Conservation (phyloP, 805 yeast genomes). For the Yamadazyma sp. region DNA sequence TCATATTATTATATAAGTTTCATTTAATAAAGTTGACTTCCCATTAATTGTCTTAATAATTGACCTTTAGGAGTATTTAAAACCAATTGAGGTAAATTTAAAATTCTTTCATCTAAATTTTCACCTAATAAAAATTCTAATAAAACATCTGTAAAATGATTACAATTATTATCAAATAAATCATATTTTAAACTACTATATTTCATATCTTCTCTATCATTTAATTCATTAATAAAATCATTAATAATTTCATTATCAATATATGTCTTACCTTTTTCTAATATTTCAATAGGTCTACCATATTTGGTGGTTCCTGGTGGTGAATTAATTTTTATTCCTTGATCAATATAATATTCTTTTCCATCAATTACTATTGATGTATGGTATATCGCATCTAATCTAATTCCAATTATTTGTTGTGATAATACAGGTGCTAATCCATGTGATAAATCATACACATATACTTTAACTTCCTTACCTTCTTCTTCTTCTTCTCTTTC, state of each 20-base stretch:
- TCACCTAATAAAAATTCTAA: conserved; percentile 57
- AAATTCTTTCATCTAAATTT: conserved; percentile 51
- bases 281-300: conserved; percentile 52
- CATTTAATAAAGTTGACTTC: conserved; percentile 7
- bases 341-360: conserved; percentile 58
- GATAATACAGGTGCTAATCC: conserved; percentile 57
- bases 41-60: conserved; percentile 28
- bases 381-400: conserved; percentile 64
- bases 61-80: conserved; percentile 38
- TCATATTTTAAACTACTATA: conserved; percentile 50
- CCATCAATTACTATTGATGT: conserved; percentile 54
- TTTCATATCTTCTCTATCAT: conserved; percentile 32
- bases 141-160: conserved; percentile 60
- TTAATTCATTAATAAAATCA: conserved; percentile 52
- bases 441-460: conserved; percentile 61
- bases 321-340: conserved; percentile 43
- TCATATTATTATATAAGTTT: too few relatives aligned
- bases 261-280: conserved; percentile 52
- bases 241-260: conserved; percentile 50
- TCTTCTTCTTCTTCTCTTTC: too few relatives aligned
- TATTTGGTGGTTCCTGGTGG: conserved; percentile 56
- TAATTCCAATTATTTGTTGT: conserved; percentile 49
- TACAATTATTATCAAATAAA: conserved; percentile 62
- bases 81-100: conserved; percentile 50
- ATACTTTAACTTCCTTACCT: conserved; percentile 44